A percentile compares a stretch with the other conserved stretches of the same genome.
Evolutionary conservation across 75 land plant genomes (phyloP).

Genomic region (Selaginella moellendorffii): DNA sequence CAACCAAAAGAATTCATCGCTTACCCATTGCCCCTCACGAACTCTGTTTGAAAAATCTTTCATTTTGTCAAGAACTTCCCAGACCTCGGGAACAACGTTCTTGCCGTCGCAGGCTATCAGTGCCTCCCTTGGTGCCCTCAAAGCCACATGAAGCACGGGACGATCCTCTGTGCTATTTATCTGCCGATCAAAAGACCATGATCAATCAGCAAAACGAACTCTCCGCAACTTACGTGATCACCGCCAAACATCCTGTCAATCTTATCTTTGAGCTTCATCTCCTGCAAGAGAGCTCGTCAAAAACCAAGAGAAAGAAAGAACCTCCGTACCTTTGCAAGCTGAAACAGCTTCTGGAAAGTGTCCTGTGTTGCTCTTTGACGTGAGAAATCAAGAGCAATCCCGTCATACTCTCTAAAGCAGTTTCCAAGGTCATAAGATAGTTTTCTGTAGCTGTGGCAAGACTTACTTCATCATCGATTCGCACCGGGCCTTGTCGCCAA

Average conservation of each 20-base stretch:
- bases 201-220: neutral
- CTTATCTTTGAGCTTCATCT: slow-evolving; percentile 1
- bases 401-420: slow-evolving; percentile 7
- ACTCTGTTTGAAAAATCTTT: neutral
- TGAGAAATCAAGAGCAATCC: neutral
- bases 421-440: too few species aligned
- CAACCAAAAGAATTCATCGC: neutral
- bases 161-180: slow-evolving; percentile 9
- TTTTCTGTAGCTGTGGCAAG: too few species aligned
- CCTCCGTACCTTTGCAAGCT: neutral
- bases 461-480: slow-evolving; percentile 69
- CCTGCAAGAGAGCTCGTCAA: neutral
- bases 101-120: neutral
- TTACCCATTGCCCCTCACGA: neutral
- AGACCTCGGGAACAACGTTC: slow-evolving; percentile 4
- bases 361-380: slow-evolving; percentile 6
- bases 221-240: neutral
- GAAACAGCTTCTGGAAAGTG: neutral
- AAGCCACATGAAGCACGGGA: slow-evolving; percentile 5
- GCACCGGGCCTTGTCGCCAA: slow-evolving; percentile 61
- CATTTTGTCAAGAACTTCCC: slow-evolving; percentile 7
- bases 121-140: slow-evolving; percentile 1
- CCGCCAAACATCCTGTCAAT: slow-evolving; percentile 6
- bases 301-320: neutral
- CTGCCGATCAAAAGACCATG: neutral